A percentile compares a stretch with the other conserved stretches of the same genome.
Conservation (phyloP, 176 grass and related monocot species). For the Oryza longistaminata region DNA sequence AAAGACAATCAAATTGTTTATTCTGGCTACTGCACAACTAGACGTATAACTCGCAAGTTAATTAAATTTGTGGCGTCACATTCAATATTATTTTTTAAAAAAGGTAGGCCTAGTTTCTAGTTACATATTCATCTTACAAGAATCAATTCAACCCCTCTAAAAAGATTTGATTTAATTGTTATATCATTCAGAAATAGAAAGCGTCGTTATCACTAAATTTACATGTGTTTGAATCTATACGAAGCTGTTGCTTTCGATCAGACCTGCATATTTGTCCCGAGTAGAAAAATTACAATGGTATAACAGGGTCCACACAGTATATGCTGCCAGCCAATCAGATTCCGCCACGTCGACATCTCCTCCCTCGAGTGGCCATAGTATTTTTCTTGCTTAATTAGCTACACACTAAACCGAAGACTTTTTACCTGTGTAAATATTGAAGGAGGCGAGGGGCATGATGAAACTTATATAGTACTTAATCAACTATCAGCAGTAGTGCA, state of each 20-base stretch:
- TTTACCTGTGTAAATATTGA: not conserved
- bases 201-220: not conserved
- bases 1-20: too few species aligned
- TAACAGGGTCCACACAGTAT: not conserved
- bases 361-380: not conserved
- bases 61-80: too few species aligned
- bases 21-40: too few species aligned
- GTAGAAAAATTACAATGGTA: not conserved
- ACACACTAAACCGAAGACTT: not conserved
- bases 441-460: not conserved
- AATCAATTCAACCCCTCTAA: not conserved
- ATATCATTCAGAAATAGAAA: not conserved
- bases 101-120: too few species aligned
- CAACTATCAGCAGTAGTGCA: too few species aligned
- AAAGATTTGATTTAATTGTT: not conserved
- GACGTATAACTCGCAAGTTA: too few species aligned
- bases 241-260: conserved; percentile 20
- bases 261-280: conserved; percentile 23
- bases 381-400: not conserved
- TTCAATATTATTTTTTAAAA: too few species aligned
- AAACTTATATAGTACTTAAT: not conserved
- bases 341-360: not conserved
- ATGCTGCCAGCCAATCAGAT: not conserved
- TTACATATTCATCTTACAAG: not conserved
- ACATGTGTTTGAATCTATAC: not conserved